Conservation (phyloP, 2,329 filamentous ascomycete species). For the Ophiocordyceps sinensis region DNA sequence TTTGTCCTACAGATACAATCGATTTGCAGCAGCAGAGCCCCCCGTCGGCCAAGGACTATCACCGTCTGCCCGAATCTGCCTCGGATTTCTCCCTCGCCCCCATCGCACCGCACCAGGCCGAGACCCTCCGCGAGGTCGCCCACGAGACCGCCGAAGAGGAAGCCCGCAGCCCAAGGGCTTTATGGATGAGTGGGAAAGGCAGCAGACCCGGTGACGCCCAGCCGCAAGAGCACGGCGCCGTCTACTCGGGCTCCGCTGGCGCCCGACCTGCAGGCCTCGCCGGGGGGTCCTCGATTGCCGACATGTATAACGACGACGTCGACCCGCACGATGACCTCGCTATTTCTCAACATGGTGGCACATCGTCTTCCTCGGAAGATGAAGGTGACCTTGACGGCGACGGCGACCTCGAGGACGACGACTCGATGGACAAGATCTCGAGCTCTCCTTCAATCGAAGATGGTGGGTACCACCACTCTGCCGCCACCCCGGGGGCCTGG, state of each 20-base stretch:
- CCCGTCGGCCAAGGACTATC: constrained; percentile 75
- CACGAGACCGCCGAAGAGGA: constrained; percentile 65
- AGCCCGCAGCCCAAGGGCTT: constrained; percentile 46
- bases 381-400: constrained; percentile 52
- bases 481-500: constrained; percentile 22
- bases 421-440: constrained; percentile 97
- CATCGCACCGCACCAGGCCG: constrained; percentile 73
- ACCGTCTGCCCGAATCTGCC: constrained; percentile 20
- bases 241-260: background rate
- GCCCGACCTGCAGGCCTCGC: constrained; percentile 2
- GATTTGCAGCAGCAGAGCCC: constrained; percentile 77
- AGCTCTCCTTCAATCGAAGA: constrained; percentile 98
- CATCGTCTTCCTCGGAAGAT: constrained; percentile 40
- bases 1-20: constrained; percentile 57
- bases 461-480: constrained; percentile 60
- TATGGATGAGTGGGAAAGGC: constrained; percentile 30
- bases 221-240: constrained; percentile 4
- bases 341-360: constrained; percentile 46
- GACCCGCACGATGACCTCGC: constrained; percentile 40
- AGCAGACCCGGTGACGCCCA: constrained; percentile 19
- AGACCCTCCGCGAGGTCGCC: constrained; percentile 66
- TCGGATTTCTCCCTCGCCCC: constrained; percentile 25
- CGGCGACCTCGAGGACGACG: constrained; percentile 72
- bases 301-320: constrained; percentile 14
- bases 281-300: constrained; percentile 13